Base-by-base conservation (phyloP, 192 early-diverging fungal genomes). In the Rhizoclosmatium globosum region DNA sequence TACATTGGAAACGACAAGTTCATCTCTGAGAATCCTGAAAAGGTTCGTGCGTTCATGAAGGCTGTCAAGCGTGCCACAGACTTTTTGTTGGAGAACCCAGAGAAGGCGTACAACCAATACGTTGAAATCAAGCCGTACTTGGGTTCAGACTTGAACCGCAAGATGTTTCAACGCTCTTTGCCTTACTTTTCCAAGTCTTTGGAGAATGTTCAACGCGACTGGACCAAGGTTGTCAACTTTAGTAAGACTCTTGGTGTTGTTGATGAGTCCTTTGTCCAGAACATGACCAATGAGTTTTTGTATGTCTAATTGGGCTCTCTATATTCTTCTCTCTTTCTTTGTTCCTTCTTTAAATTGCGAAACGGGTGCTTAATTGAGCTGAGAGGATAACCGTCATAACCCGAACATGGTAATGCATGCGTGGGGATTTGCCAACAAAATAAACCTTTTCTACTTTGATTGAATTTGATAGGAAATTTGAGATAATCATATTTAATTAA, bases 1-100 rank as follows among this genome's bases (percentile, higher is more conserved):
- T 91, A 87, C 79, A 92, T 92, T 68, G 91, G 83, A 13, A 92
- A 92, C 64, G 91, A 92, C 78, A 44, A 46, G 0, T 92, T 92
- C 57, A 82, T 91, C 67, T n/a, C 68, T 1, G 71, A 83, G 56
- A 87, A 91, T 79, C 89, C 88, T 4, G 86, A 90, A 45, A 91
- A 91, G 66, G 88, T 90, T 4, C 64, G 79, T 2, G 83, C 86
- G 4, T 90, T 91, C 80, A 82, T 92, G 80, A 78, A 79, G 47
- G 88, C 87, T 17, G 62, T 92, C 41, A 85, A 86, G 47, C 79
- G 79, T 11, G 89, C 85, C 9, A 82, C 87, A 1, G 85, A 90
- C 69, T 80, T 82, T 56, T 86, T 92, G 85, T 81, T 92, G 57
- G 79, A 74, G 21, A 61, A 90, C 38, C 88, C 91, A 7, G 82